Evolutionary conservation across 2,329 filamentous ascomycete genomes (phyloP), one percentile per base, ranked within the genome.

Genomic region (Epichloe uncinata): DNA sequence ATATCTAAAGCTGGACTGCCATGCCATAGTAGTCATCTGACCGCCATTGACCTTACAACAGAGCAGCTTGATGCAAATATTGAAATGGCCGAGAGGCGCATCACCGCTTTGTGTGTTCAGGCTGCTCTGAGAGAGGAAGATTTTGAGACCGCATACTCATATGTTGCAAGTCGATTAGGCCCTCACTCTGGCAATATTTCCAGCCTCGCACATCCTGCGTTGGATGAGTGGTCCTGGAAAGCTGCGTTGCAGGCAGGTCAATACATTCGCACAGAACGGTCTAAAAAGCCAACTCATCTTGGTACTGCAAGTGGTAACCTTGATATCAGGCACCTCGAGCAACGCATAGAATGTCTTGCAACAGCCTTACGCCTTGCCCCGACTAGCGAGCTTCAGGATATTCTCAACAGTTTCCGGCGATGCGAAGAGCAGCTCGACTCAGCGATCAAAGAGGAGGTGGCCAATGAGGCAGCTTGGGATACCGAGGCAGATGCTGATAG

Each of bases 101-200:
- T 93, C 47, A 82, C 81, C 5, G 83, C 84, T 52, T 87, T 91
- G 84, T 88, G 86, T 55, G 81, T 91, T 40, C 82, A 88, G 61
- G 81, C 84, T 13, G 85, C 87, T 12, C 72, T 93, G 1, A 73
- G 74, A 9, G 85, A 90, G 60, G 82, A 89, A 54, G 87, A 81
- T 61, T 93, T 93, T 53, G 87, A 94, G 61, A 93, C 87, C 0
- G 87, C 87, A 11, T 93, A 91, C 63, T 90, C 85, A 0, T 91
- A 87, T 60, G 82, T 90, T 2, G 77, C 87, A 44, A 88, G 81
- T 60, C 78, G 84, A 20, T 71, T 93, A 0, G 72, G 73, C 7
- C 52, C 59, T 9, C 53, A 59, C 49, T 52, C 4, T 18, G 45
- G 40, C 15, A 34, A 37, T n/a, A 20, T 16, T 34, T 44, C 12